These are phyloP conservation scores for Alternaria gaisen DNA, from an alignment of 2,329 filamentous ascomycete genomes.

Conservation along the genomic window DNA sequence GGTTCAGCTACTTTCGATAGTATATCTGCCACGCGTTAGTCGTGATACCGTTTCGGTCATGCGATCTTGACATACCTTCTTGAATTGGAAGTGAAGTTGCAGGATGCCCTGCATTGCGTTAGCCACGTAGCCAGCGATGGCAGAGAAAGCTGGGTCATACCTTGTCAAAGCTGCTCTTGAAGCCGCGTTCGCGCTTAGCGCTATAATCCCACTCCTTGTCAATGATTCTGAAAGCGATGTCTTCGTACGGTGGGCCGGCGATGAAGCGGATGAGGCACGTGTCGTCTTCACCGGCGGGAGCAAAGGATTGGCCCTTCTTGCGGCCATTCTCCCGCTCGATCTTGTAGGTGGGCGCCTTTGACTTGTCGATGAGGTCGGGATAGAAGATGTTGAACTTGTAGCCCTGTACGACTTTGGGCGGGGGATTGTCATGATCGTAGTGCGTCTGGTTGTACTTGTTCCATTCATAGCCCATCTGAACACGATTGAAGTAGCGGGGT, in stretches of 20 bases:
- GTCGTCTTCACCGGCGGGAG: conserved; percentile 93
- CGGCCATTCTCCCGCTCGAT: conserved; percentile 94
- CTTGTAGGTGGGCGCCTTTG: conserved; percentile 92
- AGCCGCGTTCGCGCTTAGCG: conserved; percentile 91
- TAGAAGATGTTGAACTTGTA: conserved; percentile 99
- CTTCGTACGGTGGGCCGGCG: conserved; percentile 93
- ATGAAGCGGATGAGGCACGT: conserved; percentile 97
- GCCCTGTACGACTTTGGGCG: conserved; percentile 96
- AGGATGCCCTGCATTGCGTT: conserved; percentile 76
- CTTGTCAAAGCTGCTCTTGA: conserved; percentile 97
- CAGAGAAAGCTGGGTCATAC: conserved; percentile 61
- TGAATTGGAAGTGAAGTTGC: conserved; percentile 98
- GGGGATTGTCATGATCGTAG: conserved; percentile 97
- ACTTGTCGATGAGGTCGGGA: conserved; percentile 93
- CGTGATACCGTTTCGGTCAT: not conserved
- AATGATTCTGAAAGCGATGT: conserved; percentile 95
- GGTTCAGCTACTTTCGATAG: conserved; percentile 54
- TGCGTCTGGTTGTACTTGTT: conserved; percentile 99
- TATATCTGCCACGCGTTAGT: conserved; percentile 54
- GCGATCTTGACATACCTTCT: conserved; percentile 73
- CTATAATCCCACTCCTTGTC: conserved; percentile 99
- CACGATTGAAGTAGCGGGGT: conserved; percentile 95
- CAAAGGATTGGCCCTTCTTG: conserved; percentile 88
- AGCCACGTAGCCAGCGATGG: conserved; percentile 25
- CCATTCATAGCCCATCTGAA: conserved; percentile 99